Evolutionary conservation across 345 rosid species (phyloP).

Genomic region (Rhodomyrtus tomentosa): DNA sequence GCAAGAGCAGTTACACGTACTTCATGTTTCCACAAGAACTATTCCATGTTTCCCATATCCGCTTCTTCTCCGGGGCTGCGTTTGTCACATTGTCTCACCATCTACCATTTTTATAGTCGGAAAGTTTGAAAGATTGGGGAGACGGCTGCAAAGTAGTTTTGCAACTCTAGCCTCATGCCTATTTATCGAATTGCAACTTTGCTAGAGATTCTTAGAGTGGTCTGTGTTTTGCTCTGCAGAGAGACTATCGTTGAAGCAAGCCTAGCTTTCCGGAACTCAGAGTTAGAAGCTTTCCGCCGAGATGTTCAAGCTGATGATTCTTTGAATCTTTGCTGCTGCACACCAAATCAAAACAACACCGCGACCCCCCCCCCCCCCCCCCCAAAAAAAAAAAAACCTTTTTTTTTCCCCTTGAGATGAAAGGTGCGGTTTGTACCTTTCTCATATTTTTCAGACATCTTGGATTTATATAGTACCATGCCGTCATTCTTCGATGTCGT

Average conservation of each 20-base stretch:
- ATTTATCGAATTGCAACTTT: neutral
- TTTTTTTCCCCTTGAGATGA: neutral
- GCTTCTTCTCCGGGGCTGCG: neutral
- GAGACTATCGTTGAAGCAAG: conserved; percentile 40
- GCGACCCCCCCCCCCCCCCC: too few relatives aligned
- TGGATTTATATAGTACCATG: neutral
- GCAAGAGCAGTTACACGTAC: neutral
- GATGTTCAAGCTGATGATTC: neutral
- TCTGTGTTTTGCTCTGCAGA: conserved; percentile 9
- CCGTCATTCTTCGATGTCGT: neutral
- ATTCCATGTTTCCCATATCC: neutral
- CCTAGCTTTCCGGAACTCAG: neutral
- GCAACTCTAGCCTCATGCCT: neutral
- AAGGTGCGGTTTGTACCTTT: neutral
- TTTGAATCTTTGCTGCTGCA: neutral
- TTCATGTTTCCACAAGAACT: neutral
- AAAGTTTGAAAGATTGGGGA: neutral
- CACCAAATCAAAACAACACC: too few relatives aligned
- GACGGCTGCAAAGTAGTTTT: neutral
- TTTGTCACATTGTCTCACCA: neutral
- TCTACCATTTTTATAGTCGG: neutral
- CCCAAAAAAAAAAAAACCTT: too few relatives aligned
- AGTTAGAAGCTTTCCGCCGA: neutral
- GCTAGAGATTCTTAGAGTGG: neutral
- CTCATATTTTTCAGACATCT: neutral